Conservation (phyloP, 1,284 basidiomycete species). For the Malassezia japonica region DNA sequence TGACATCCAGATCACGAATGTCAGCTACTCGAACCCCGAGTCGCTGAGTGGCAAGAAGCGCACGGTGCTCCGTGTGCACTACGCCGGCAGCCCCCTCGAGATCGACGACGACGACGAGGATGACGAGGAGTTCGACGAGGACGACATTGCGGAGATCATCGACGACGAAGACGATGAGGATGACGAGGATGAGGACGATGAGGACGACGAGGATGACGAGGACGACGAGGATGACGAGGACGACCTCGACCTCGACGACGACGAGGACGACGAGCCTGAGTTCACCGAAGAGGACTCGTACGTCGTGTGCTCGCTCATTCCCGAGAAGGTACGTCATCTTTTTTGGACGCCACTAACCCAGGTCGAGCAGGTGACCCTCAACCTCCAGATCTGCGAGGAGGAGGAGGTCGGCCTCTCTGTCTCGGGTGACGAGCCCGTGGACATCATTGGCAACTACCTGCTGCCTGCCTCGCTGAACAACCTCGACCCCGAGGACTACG, state of each 20-base stretch:
- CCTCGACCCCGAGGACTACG: conserved; percentile 52
- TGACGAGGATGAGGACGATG: conserved; percentile 50
- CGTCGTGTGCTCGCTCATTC: conserved; percentile 53
- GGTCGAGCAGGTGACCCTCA: conserved; percentile 62
- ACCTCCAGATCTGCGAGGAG: conserved; percentile 63
- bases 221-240: conserved; percentile 53
- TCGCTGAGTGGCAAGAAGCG: conserved; percentile 59
- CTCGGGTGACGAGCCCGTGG: conserved; percentile 73
- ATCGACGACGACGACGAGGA: conserved; percentile 54
- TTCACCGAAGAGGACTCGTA: conserved; percentile 50
- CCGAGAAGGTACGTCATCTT: conserved; percentile 49
- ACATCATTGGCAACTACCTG: conserved; percentile 84
- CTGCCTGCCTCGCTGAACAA: conserved; percentile 50
- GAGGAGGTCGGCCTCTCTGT: conserved; percentile 60
- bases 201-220: conserved; percentile 40
- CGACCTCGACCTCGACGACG: conserved; percentile 40
- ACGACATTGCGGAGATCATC: conserved; percentile 49
- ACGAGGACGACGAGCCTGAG: conserved; percentile 19
- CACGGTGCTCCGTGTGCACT: conserved; percentile 66
- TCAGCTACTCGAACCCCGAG: conserved; percentile 61
- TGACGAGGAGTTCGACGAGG: conserved; percentile 53
- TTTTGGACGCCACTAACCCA: conserved; percentile 37
- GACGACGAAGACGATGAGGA: conserved; percentile 45
- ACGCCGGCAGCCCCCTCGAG: conserved; percentile 52
- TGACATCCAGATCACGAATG: conserved; percentile 74